phyloP scores from a whole-genome alignment of 257 asterid species.

The Coffea eugenioides region DNA sequence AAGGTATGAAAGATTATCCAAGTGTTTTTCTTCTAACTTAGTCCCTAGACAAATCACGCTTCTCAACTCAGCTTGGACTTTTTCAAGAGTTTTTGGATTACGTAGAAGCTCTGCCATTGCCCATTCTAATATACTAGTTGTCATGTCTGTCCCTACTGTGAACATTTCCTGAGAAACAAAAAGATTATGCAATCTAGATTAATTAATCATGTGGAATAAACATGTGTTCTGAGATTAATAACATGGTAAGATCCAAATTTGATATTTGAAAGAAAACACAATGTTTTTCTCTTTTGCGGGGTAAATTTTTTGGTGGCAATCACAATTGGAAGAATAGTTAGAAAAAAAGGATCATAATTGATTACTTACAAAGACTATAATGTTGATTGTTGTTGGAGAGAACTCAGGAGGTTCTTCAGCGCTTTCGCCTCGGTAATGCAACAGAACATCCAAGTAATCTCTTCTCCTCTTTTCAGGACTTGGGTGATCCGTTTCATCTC shows the following conservation, averaged over 20 bases:
- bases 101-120: slow-evolving; percentile 79
- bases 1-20: slow-evolving; percentile 54
- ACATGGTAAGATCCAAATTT: not conserved
- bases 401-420: slow-evolving; percentile 36
- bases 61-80: slow-evolving; percentile 49
- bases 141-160: slow-evolving; percentile 70
- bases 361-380: slow-evolving; percentile 58
- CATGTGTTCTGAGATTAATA: not conserved
- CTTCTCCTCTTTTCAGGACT: slow-evolving; percentile 8
- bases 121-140: slow-evolving; percentile 73
- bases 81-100: slow-evolving; percentile 38
- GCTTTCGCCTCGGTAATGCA: slow-evolving; percentile 44
- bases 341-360: not conserved
- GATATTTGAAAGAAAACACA: not conserved
- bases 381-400: slow-evolving; percentile 51
- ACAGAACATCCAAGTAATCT: slow-evolving; percentile 71
- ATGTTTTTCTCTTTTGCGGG: too few species aligned
- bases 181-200: too few species aligned
- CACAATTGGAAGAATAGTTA: too few species aligned
- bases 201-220: too few species aligned
- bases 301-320: too few species aligned
- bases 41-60: not conserved
- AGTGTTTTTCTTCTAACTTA: slow-evolving; percentile 36
- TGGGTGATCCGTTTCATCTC: not conserved
- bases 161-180: slow-evolving; percentile 55